A percentile compares a stretch with the other conserved stretches of the same genome.
These are phyloP conservation scores for Cyberlindnera japonica DNA, from an alignment of 805 yeast genomes.

Conservation along the genomic window DNA sequence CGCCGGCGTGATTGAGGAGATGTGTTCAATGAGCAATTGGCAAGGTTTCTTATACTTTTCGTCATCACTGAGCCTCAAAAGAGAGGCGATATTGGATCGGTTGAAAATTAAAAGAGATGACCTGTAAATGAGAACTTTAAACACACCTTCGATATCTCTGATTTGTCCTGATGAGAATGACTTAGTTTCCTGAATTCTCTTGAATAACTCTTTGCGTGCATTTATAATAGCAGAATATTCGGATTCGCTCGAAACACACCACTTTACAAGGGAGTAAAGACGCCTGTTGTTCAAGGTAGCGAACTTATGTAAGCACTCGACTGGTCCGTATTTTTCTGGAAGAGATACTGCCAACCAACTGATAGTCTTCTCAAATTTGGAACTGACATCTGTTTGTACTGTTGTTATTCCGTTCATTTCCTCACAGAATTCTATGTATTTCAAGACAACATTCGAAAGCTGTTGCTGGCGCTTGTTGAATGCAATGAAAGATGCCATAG, in stretches of 20 bases:
- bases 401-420: slow-evolving; percentile 33
- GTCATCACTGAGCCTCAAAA: slow-evolving; percentile 40
- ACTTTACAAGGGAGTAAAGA: slow-evolving; percentile 49
- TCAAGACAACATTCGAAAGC: slow-evolving; percentile 46
- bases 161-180: slow-evolving; percentile 35
- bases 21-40: slow-evolving; percentile 52
- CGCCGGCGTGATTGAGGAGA: slow-evolving; percentile 58
- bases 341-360: slow-evolving; percentile 58
- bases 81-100: slow-evolving; percentile 53
- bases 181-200: slow-evolving; percentile 51
- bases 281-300: slow-evolving; percentile 56
- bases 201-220: slow-evolving; percentile 59
- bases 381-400: slow-evolving; percentile 22
- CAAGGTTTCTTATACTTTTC: slow-evolving; percentile 36
- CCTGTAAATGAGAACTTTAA: slow-evolving; percentile 59
- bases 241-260: slow-evolving; percentile 52
- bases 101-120: slow-evolving; percentile 60
- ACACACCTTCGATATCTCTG: slow-evolving; percentile 46
- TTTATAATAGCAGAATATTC: slow-evolving; percentile 58
- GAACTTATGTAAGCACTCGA: slow-evolving; percentile 49
- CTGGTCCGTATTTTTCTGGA: slow-evolving; percentile 49
- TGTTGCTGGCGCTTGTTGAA: slow-evolving; percentile 67
- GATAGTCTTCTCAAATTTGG: slow-evolving; percentile 50
- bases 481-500: slow-evolving; percentile 64
- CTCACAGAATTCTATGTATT: slow-evolving; percentile 49